Conservation (phyloP, 1,284 basidiomycete species). For the Cutaneotrichosporon mucoides region DNA sequence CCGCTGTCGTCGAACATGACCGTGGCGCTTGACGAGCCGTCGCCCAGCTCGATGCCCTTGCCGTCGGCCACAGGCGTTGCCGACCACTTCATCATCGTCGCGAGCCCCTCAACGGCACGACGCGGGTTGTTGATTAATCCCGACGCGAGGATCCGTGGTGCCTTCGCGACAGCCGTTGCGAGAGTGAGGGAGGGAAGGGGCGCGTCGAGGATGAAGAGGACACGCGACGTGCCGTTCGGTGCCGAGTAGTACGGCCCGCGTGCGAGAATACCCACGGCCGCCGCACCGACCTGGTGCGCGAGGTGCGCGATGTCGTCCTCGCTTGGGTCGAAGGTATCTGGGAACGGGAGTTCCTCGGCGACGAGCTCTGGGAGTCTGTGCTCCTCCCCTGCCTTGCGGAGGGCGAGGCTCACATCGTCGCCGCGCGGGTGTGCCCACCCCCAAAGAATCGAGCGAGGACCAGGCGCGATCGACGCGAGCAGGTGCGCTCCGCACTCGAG, state of each 20-base stretch:
- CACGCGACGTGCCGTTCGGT: neutral
- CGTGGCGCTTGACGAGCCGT: neutral
- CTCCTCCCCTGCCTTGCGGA: neutral
- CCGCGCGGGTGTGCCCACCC: constrained; percentile 10
- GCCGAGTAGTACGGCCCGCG: constrained; percentile 7
- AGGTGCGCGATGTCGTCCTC: constrained; percentile 1
- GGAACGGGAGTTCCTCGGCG: constrained; percentile 5
- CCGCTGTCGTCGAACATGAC: constrained; percentile 1
- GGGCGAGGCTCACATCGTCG: neutral
- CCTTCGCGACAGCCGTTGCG: neutral
- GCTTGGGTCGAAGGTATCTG: neutral
- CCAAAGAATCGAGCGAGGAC: constrained; percentile 4
- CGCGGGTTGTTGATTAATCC: neutral
- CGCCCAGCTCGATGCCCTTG: neutral
- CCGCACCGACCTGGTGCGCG: constrained; percentile 9
- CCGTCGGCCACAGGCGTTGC: neutral
- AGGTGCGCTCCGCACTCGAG: constrained; percentile 1
- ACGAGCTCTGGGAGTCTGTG: neutral
- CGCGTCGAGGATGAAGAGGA: constrained; percentile 5
- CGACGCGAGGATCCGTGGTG: neutral
- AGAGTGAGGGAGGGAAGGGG: constrained; percentile 1
- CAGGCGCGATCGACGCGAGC: constrained; percentile 4
- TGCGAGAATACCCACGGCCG: neutral
- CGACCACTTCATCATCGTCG: neutral
- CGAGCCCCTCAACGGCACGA: neutral